phyloP scores from a whole-genome alignment of 768 basidiomycete species.

The Leccinum ochraceum region DNA sequence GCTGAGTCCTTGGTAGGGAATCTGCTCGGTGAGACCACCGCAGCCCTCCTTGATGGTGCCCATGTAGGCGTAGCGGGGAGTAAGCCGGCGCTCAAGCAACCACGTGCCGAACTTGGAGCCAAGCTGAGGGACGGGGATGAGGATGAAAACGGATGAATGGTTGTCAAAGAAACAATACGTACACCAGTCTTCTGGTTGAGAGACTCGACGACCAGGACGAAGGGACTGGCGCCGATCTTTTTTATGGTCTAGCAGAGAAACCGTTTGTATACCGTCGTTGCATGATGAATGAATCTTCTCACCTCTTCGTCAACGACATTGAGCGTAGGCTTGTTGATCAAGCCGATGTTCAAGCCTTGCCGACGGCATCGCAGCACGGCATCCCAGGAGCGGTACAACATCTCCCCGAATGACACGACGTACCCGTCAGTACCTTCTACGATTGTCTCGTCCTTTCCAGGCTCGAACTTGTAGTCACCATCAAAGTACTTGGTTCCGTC shows the following conservation, averaged over 20 bases:
- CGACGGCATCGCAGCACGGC: slow-evolving; percentile 74
- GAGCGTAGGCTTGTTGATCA: slow-evolving; percentile 85
- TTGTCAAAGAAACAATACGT: slow-evolving; percentile 17
- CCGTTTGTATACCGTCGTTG: not conserved
- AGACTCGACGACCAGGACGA: slow-evolving; percentile 85
- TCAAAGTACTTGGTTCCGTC: slow-evolving; percentile 64
- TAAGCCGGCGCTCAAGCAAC: slow-evolving; percentile 79
- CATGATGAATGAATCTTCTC: slow-evolving; percentile 13
- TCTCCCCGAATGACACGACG: slow-evolving; percentile 84
- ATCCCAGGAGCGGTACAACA: slow-evolving; percentile 57
- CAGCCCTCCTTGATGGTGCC: slow-evolving; percentile 76
- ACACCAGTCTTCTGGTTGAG: slow-evolving; percentile 89
- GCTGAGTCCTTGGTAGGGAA: slow-evolving; percentile 80
- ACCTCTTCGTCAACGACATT: slow-evolving; percentile 85
- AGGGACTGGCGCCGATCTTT: slow-evolving; percentile 72
- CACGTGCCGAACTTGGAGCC: slow-evolving; percentile 86
- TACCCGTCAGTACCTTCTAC: slow-evolving; percentile 77
- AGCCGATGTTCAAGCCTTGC: slow-evolving; percentile 74
- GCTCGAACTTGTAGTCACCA: slow-evolving; percentile 72
- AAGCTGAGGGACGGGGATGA: slow-evolving; percentile 40
- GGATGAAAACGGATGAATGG: not conserved
- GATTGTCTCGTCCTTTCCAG: slow-evolving; percentile 84
- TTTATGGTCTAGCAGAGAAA: slow-evolving; percentile 45
- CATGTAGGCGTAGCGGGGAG: slow-evolving; percentile 81
- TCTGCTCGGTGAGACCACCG: slow-evolving; percentile 81